Evolutionary conservation across 176 grass and related monocot genomes (phyloP), one percentile per base, ranked within the genome.

Genomic region (Pontederia paniculata): DNA sequence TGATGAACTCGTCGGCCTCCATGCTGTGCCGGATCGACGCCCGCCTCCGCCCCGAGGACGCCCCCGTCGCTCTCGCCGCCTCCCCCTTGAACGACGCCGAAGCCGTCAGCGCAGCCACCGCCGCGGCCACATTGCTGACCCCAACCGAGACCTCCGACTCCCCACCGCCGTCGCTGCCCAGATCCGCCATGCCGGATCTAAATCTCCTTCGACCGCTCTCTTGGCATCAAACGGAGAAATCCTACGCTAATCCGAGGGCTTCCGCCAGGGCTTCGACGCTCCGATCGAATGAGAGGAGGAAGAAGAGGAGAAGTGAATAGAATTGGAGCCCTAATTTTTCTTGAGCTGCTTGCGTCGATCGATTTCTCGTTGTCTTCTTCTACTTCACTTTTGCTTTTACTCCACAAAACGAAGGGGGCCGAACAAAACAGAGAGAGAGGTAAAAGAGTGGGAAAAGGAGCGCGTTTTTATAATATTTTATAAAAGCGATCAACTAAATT

Each of bases 1-100:
- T 77, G 65, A 97, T 78, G 23, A 97, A 88, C 48, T 88, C 86
- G 42, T 98, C 93, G 14, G 77, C 77, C 9, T 90, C 86, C 50
- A 97, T 56, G 48, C 77, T 88, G 11, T 48, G 43, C 76, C 74
- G 76, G 55, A 71, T 75, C 68, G 61, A 50, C 0, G 77, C 77
- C 41, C 28, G 0, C 28, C 77, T 78, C 20, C 86, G 72, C 20
- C 83, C 67, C 80, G 77, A 42, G 45, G 74, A 74, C 57, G 37
- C 31, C 37, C 5, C 28, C 7, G 37, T 0, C 15, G 10, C 28
- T 2, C 28, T 37, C 5, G 28, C 43, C 44, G 44, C 60, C n/a
- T 63, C 60, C 17, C 60, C 60, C 18, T 48, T 63, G 20, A 45
- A 63, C 17, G 17, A 15, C 43, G 19, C 43, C 60, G 19, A 42